These are phyloP conservation scores for Brassica rapa DNA, from an alignment of 345 rosid genomes.

Conservation along the genomic window DNA sequence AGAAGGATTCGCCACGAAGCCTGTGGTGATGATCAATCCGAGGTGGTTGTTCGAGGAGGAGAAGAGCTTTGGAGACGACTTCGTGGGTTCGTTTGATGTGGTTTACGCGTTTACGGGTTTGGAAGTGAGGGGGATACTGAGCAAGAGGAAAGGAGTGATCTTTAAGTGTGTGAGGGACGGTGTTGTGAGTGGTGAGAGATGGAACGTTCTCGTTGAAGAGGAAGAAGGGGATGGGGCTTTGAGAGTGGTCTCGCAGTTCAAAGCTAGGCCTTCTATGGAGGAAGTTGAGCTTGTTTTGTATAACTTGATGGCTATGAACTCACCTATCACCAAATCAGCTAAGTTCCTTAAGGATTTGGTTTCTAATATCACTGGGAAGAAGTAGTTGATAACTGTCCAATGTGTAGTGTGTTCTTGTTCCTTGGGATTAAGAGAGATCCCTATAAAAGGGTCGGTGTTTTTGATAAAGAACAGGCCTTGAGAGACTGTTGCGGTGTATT, in stretches of 20 bases:
- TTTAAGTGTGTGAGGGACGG: slow-evolving; percentile 85
- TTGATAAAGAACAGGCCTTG: slow-evolving; percentile 45
- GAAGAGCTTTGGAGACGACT: slow-evolving; percentile 53
- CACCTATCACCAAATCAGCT: slow-evolving; percentile 84
- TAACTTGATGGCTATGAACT: slow-evolving; percentile 82
- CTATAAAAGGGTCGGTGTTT: background rate
- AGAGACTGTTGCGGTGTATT: slow-evolving; percentile 17
- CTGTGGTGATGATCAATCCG: slow-evolving; percentile 78
- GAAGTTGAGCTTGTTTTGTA: slow-evolving; percentile 82
- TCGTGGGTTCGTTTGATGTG: slow-evolving; percentile 70
- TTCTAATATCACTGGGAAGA: slow-evolving; percentile 71
- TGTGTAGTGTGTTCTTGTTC: slow-evolving; percentile 1
- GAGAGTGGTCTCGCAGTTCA: slow-evolving; percentile 74
- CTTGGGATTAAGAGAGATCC: background rate
- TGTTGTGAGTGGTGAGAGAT: slow-evolving; percentile 74
- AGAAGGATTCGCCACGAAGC: slow-evolving; percentile 56
- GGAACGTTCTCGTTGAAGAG: slow-evolving; percentile 76
- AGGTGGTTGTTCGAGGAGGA: slow-evolving; percentile 72
- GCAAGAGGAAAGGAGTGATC: slow-evolving; percentile 65
- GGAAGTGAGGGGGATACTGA: slow-evolving; percentile 72
- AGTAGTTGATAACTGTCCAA: slow-evolving; percentile 35
- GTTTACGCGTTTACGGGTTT: slow-evolving; percentile 76
- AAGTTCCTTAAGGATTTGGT: slow-evolving; percentile 70
- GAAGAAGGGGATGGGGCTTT: slow-evolving; percentile 64
- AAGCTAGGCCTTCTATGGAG: slow-evolving; percentile 61